phyloP scores from a whole-genome alignment of 2,329 filamentous ascomycete species.

The Alternaria ethzedia region DNA sequence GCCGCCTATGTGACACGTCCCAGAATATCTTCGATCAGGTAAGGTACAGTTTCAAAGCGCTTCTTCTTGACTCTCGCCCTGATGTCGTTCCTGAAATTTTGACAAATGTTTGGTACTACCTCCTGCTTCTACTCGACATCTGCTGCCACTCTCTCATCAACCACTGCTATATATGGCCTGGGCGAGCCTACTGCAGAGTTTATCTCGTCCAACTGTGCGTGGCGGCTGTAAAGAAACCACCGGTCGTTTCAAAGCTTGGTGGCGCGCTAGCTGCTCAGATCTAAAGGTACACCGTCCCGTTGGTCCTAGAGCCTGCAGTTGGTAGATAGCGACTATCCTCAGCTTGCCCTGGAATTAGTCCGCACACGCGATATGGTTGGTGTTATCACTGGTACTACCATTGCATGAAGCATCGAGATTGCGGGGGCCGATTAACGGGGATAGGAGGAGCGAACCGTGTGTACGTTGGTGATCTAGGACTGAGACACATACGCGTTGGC shows the following conservation, averaged over 20 bases:
- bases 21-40: neutral
- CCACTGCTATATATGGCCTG: neutral
- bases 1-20: slow-evolving; percentile 4
- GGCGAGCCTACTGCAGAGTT: neutral
- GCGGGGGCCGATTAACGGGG: slow-evolving; percentile 2
- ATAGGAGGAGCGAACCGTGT: neutral
- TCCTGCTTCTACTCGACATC: neutral
- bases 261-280: neutral
- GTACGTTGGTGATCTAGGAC: neutral
- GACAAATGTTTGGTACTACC: neutral
- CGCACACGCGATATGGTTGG: neutral
- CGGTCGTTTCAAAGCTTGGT: neutral
- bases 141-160: neutral
- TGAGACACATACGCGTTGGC: neutral
- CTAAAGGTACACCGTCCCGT: slow-evolving; percentile 1
- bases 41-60: neutral
- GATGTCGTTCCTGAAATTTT: neutral
- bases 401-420: slow-evolving; percentile 5
- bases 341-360: neutral
- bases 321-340: neutral
- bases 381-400: neutral
- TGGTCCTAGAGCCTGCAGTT: neutral
- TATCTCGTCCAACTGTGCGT: neutral
- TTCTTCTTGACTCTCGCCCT: neutral
- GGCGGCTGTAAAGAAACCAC: neutral